These are phyloP conservation scores for Mikania micrantha DNA, from an alignment of 129 eudicot genomes.

Conservation along the genomic window DNA sequence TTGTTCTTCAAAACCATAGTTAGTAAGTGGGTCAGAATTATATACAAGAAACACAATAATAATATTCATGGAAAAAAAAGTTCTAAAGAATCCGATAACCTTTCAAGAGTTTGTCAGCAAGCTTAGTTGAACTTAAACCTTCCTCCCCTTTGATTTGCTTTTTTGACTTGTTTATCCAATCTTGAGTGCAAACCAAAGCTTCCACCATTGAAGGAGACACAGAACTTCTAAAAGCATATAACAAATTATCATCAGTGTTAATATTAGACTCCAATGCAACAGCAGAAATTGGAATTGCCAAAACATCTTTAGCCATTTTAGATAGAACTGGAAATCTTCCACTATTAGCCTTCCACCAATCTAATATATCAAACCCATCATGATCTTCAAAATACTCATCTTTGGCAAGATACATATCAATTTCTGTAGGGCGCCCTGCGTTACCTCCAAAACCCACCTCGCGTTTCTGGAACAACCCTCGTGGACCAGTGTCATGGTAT, in stretches of 20 bases:
- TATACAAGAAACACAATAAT: neutral
- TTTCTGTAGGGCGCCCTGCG: neutral
- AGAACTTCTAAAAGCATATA: constrained; percentile 2
- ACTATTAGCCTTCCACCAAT: constrained; percentile 4
- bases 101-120: constrained; percentile 3
- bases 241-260: neutral
- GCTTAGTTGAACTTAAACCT: neutral
- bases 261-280: neutral
- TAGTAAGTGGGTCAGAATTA: neutral
- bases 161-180: constrained; percentile 4
- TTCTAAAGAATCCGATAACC: neutral
- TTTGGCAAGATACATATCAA: neutral
- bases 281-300: neutral
- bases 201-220: constrained; percentile 4
- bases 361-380: neutral
- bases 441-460: constrained; percentile 4
- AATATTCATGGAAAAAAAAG: neutral
- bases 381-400: neutral
- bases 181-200: constrained; percentile 6
- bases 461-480: neutral
- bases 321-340: neutral
- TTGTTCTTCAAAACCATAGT: neutral
- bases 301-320: constrained; percentile 18
- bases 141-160: neutral
- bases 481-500: neutral